phyloP scores from a whole-genome alignment of 1,139 yeast species.

The Saccharomyces pastorianus region DNA sequence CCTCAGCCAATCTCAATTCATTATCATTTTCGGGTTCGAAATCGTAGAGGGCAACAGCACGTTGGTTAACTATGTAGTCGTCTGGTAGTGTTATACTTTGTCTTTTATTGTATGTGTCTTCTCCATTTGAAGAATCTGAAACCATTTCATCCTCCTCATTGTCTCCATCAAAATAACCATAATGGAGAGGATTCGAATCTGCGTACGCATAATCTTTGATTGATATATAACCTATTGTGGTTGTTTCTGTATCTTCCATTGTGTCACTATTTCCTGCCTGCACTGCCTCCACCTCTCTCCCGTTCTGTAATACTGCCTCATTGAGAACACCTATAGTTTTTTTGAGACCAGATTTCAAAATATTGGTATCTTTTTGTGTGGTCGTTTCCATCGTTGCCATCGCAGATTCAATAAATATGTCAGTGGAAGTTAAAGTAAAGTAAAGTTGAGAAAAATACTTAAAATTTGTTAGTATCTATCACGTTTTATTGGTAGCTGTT shows the following conservation, averaged over 20 bases:
- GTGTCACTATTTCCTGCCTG: conserved; percentile 4
- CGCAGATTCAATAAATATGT: neutral
- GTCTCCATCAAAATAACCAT: conserved; percentile 38
- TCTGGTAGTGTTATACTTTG: conserved; percentile 29
- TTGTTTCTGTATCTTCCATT: conserved; percentile 4
- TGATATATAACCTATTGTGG: conserved; percentile 32
- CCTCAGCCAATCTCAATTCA: conserved; percentile 70
- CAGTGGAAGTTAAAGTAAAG: neutral
- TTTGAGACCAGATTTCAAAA: neutral
- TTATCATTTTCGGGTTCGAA: conserved; percentile 91
- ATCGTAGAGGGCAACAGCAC: conserved; percentile 82
- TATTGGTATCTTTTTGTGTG: neutral
- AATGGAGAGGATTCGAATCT: conserved; percentile 54
- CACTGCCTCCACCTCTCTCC: neutral
- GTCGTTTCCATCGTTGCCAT: neutral
- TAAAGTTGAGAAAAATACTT: neutral
- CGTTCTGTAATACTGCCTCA: neutral
- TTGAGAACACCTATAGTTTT: neutral
- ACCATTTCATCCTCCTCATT: conserved; percentile 17
- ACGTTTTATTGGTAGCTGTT: neutral
- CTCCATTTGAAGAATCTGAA: conserved; percentile 5
- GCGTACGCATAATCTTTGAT: conserved; percentile 78
- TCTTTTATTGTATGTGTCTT: conserved; percentile 35
- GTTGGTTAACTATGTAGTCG: conserved; percentile 38
- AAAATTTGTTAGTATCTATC: neutral